Evolutionary conservation across 352 stramenopile genomes (phyloP).

Genomic region (Phytophthora idaei): DNA sequence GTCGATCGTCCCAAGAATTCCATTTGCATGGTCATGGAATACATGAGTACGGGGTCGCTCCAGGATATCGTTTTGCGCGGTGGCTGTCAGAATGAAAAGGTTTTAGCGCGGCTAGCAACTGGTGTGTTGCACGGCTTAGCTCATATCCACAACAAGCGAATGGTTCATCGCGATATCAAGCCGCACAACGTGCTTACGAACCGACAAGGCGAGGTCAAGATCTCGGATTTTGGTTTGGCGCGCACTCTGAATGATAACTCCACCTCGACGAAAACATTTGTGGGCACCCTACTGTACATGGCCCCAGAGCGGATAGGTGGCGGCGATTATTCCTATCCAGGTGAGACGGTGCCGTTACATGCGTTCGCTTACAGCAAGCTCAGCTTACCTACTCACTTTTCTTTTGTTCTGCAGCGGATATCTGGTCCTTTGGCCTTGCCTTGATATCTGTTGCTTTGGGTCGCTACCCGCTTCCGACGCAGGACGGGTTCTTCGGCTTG

Average conservation of each 20-base stretch:
- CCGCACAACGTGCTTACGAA: constrained; percentile 91
- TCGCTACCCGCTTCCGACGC: constrained; percentile 83
- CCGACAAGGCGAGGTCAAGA: constrained; percentile 85
- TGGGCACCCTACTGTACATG: constrained; percentile 95
- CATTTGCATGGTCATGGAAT: constrained; percentile 93
- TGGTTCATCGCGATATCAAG: constrained; percentile 94
- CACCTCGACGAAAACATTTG: constrained; percentile 90
- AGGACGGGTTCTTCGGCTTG: constrained; percentile 89
- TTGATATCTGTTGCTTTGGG: constrained; percentile 82
- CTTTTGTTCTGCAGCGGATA: constrained; percentile 50
- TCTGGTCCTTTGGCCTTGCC: constrained; percentile 86
- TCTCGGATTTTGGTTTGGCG: constrained; percentile 89
- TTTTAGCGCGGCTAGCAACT: constrained; percentile 72
- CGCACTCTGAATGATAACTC: constrained; percentile 79
- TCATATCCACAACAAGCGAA: constrained; percentile 89
- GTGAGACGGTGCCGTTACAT: constrained; percentile 24
- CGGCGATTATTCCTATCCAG: constrained; percentile 90
- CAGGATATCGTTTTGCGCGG: constrained; percentile 89
- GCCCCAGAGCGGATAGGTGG: constrained; percentile 93
- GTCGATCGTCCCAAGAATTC: constrained; percentile 88
- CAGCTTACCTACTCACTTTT: constrained; percentile 7
- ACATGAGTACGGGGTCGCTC: constrained; percentile 92
- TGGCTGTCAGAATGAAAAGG: constrained; percentile 84
- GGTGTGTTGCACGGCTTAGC: constrained; percentile 80
- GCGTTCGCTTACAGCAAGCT: not conserved